Evolutionary conservation across 1,284 basidiomycete species (phyloP).

Genomic region (Cutaneotrichosporon sp.): DNA sequence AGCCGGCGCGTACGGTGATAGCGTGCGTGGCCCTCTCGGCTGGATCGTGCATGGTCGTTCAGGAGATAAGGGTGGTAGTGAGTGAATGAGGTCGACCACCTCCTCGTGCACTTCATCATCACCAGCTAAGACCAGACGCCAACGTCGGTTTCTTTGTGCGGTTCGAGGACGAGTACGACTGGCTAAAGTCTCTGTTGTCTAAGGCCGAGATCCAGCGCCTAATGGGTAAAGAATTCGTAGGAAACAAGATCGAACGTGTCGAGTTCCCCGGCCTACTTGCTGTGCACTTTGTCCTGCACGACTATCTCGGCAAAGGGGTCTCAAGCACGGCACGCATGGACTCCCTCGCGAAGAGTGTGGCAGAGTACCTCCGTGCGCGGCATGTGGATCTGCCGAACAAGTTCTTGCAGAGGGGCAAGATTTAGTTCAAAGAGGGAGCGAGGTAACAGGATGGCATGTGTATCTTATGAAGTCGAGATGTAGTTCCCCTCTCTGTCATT

Average conservation of each 20-base stretch:
- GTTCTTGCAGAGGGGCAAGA: slow-evolving; percentile 16
- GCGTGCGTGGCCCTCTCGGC: slow-evolving; percentile 21
- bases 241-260: slow-evolving; percentile 25
- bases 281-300: slow-evolving; percentile 38
- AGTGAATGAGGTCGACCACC: too few species aligned
- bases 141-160: slow-evolving; percentile 30
- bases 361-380: slow-evolving; percentile 13
- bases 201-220: slow-evolving; percentile 15
- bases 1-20: slow-evolving; percentile 14
- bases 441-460: too few species aligned
- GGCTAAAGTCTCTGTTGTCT: slow-evolving; percentile 23
- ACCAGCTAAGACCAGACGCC: slow-evolving; percentile 12
- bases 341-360: slow-evolving; percentile 17
- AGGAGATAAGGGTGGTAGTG: slow-evolving; percentile 27
- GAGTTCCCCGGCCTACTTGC: slow-evolving; percentile 28
- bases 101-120: background rate
- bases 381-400: slow-evolving; percentile 15
- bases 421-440: too few species aligned
- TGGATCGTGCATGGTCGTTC: slow-evolving; percentile 28
- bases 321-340: slow-evolving; percentile 10
- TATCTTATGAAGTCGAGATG: too few species aligned
- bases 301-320: slow-evolving; percentile 34
- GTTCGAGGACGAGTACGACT: slow-evolving; percentile 24
- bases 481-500: too few species aligned
- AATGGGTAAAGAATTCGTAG: slow-evolving; percentile 22